Percentiles rank a stretch among this genome's conserved stretches.
phyloP scores from a whole-genome alignment of 257 asterid species.

The Fraxinus quadrangulata region DNA sequence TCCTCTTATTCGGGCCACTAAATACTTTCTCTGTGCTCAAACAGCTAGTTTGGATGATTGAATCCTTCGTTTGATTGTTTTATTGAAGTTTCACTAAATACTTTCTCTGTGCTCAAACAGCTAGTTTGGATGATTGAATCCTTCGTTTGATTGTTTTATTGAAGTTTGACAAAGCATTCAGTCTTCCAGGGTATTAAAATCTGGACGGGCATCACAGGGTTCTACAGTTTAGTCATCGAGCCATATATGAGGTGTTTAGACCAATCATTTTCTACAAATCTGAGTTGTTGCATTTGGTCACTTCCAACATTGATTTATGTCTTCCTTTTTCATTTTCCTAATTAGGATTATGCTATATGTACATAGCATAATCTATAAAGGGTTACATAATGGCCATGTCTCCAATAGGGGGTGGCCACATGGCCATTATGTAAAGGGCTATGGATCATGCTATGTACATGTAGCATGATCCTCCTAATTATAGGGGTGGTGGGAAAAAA shows the following conservation, averaged over 20 bases:
- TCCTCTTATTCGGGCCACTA: background rate
- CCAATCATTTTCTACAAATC: background rate
- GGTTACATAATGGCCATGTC: too few relatives aligned
- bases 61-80: too few relatives aligned
- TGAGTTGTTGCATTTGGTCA: background rate
- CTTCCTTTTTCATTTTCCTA: background rate
- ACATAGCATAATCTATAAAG: too few relatives aligned
- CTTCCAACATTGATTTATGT: background rate
- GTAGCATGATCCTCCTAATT: background rate
- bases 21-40: background rate
- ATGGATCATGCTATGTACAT: too few relatives aligned
- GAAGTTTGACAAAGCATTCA: background rate
- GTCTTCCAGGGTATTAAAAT: background rate
- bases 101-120: background rate
- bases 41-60: background rate
- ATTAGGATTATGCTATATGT: too few relatives aligned
- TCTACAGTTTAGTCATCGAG: background rate
- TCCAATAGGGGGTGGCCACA: too few relatives aligned
- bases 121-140: background rate
- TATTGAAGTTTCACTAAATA: background rate
- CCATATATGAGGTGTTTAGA: background rate
- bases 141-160: too few relatives aligned
- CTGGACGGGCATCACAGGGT: background rate
- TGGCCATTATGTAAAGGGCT: too few relatives aligned
- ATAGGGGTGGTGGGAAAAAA: background rate